Evolutionary conservation across 352 stramenopile genomes (phyloP), one percentile per base, ranked within the genome.

Genomic region (Phytophthora aleatoria): DNA sequence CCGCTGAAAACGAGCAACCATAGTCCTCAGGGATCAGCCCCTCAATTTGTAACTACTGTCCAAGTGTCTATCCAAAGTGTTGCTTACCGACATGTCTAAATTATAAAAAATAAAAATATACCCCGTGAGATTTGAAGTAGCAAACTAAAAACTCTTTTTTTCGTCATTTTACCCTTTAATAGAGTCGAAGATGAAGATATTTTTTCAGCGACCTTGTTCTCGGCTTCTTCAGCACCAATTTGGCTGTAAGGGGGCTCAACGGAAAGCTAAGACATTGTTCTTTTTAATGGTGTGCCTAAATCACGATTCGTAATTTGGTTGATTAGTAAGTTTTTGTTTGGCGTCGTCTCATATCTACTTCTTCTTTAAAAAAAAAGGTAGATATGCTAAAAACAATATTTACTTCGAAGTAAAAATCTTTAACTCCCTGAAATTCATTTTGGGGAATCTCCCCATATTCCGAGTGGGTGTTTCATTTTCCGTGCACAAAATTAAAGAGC

Each of bases 301-400:
- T 44, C 38, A 8, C 38, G 38, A 44, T 44, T 44, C 38, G 38
- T 24, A 44, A 4, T 24, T 44, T 16, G 38, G 38, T 44, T 44
- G 9, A 44, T 44, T 44, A 44, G 38, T 44, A 44, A 20, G 16
- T 24, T 44, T 44, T 41, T 41, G 35, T 27, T 26, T 47, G 41
- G 10, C 35, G 35, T 15, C 10, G 12, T 41, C 35, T 41, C 35
- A 41, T 41, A 41, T 33, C 16, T 20, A 20, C 16, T 20, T 20
- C 16, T 20, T 20, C 16, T 20, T 20, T 20, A 20, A 20, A 20
- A 20, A 20, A 20, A 20, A 20, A 20, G 16, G 16, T 20, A 20
- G 16, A 20, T 20, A 20, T 0, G 16, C 16, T 20, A 20, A 20
- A 20, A 20, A 20, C n/a, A n/a, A 20, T 20, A 0, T 20, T 20